phyloP scores from a whole-genome alignment of 1,139 yeast genomes.

The Debaryomyces coudertii region DNA sequence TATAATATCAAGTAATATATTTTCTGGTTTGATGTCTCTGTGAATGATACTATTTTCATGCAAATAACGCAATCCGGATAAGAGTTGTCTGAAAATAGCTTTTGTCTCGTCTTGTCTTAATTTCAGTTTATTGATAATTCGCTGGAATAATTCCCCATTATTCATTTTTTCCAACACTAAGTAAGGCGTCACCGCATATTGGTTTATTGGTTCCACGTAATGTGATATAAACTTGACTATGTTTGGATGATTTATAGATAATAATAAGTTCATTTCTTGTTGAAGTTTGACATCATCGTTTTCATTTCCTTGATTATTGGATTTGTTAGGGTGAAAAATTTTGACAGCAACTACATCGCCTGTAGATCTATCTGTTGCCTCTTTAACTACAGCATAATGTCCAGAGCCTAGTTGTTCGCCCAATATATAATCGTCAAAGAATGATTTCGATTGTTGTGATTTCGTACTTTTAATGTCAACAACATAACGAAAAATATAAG shows the following conservation, averaged over 20 bases:
- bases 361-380: slow-evolving; percentile 58
- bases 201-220: slow-evolving; percentile 68
- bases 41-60: slow-evolving; percentile 82
- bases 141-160: slow-evolving; percentile 73
- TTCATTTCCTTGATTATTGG: slow-evolving; percentile 21
- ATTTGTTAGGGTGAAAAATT: slow-evolving; percentile 70
- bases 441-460: slow-evolving; percentile 33
- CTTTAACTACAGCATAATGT: slow-evolving; percentile 77
- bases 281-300: slow-evolving; percentile 58
- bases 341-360: slow-evolving; percentile 73
- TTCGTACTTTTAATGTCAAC: slow-evolving; percentile 25
- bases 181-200: slow-evolving; percentile 58
- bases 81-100: slow-evolving; percentile 60
- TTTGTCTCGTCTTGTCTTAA: slow-evolving; percentile 64
- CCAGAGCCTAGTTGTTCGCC: slow-evolving; percentile 73
- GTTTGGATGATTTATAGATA: slow-evolving; percentile 70
- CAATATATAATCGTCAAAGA: slow-evolving; percentile 62
- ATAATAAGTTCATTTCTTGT: slow-evolving; percentile 67
- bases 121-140: slow-evolving; percentile 65
- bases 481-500: slow-evolving; percentile 57
- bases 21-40: slow-evolving; percentile 88
- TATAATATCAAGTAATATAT: slow-evolving; percentile 72
- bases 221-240: slow-evolving; percentile 68
- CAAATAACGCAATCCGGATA: slow-evolving; percentile 64
- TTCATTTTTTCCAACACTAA: slow-evolving; percentile 72